Percentiles rank a stretch among this genome's conserved stretches.
These are phyloP conservation scores for Byssothecium circinans DNA, from an alignment of 2,329 filamentous ascomycete species.

Conservation along the genomic window DNA sequence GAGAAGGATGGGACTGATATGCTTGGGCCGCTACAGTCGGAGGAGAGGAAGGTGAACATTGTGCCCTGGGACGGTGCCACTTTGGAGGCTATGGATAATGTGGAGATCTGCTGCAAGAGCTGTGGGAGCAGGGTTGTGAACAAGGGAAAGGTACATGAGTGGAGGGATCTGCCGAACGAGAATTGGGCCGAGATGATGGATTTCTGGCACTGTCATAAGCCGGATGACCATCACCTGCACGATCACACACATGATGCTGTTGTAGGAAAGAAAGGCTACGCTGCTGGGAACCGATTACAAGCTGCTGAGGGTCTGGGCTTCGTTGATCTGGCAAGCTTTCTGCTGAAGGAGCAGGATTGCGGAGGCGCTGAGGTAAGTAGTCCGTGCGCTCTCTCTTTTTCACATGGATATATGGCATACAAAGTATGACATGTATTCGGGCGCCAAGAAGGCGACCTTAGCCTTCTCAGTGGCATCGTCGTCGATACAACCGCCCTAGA, in stretches of 20 bases:
- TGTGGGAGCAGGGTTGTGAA: conserved; percentile 26
- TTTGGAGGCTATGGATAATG: conserved; percentile 24
- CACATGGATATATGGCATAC: neutral
- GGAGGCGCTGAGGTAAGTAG: conserved; percentile 47
- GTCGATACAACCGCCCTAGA: conserved; percentile 64
- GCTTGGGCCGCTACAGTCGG: conserved; percentile 29
- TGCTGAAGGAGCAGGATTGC: conserved; percentile 71
- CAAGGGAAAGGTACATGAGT: conserved; percentile 49
- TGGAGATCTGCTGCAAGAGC: conserved; percentile 30
- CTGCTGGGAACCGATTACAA: conserved; percentile 73
- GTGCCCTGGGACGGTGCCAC: conserved; percentile 49
- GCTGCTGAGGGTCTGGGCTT: conserved; percentile 70
- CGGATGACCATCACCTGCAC: conserved; percentile 63
- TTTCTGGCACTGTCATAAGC: conserved; percentile 99
- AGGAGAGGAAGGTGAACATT: conserved; percentile 39
- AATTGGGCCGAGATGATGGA: conserved; percentile 99
- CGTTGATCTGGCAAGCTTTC: conserved; percentile 77
- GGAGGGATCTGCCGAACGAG: conserved; percentile 94
- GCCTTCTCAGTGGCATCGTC: conserved; percentile 51
- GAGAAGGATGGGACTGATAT: conserved; percentile 40
- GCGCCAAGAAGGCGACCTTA: conserved; percentile 60
- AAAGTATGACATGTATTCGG: conserved; percentile 27
- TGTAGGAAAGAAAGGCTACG: conserved; percentile 65
- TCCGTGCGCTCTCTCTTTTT: conserved; percentile 4
- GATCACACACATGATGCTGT: conserved; percentile 44